Conservation (phyloP, 2,329 filamentous ascomycete species). For the Pseudogymnoascus sp. region DNA sequence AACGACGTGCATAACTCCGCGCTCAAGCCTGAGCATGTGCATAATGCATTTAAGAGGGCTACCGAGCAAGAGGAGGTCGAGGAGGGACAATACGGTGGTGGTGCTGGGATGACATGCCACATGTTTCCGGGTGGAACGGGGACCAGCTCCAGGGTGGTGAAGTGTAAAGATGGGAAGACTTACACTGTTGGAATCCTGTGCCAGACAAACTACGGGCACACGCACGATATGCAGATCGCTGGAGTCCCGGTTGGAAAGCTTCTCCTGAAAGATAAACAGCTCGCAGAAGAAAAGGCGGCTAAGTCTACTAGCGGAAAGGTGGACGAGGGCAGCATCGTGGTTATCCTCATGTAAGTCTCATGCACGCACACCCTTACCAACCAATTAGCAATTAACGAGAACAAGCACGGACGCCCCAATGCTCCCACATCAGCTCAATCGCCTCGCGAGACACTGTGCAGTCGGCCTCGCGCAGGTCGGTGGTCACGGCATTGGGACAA, state of each 20-base stretch:
- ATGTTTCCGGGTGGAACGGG: slow-evolving; percentile 62
- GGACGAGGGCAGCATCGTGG: slow-evolving; percentile 56
- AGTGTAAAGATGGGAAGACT: slow-evolving; percentile 35
- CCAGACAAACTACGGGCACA: slow-evolving; percentile 58
- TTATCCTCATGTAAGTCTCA: slow-evolving; percentile 41
- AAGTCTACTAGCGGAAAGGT: slow-evolving; percentile 37
- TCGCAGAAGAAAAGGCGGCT: slow-evolving; percentile 28
- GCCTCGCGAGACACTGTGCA: slow-evolving; percentile 53
- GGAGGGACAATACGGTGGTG: slow-evolving; percentile 59
- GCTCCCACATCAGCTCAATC: slow-evolving; percentile 48
- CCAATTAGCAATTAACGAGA: slow-evolving; percentile 1
- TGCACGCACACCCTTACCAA: neutral
- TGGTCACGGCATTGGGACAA: slow-evolving; percentile 46
- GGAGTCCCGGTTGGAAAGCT: slow-evolving; percentile 56
- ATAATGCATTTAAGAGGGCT: slow-evolving; percentile 46
- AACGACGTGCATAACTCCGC: slow-evolving; percentile 51
- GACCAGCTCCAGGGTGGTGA: slow-evolving; percentile 50
- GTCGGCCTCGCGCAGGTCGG: slow-evolving; percentile 55
- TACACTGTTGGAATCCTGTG: slow-evolving; percentile 57
- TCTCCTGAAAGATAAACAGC: slow-evolving; percentile 41
- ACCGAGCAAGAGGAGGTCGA: slow-evolving; percentile 41
- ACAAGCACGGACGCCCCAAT: slow-evolving; percentile 49
- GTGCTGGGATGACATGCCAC: slow-evolving; percentile 62
- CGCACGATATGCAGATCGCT: slow-evolving; percentile 48
- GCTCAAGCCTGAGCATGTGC: slow-evolving; percentile 47